Evolutionary conservation across 2,329 filamentous ascomycete genomes (phyloP), one percentile per base, ranked within the genome.

Genomic region (Juglanconis oblonga): DNA sequence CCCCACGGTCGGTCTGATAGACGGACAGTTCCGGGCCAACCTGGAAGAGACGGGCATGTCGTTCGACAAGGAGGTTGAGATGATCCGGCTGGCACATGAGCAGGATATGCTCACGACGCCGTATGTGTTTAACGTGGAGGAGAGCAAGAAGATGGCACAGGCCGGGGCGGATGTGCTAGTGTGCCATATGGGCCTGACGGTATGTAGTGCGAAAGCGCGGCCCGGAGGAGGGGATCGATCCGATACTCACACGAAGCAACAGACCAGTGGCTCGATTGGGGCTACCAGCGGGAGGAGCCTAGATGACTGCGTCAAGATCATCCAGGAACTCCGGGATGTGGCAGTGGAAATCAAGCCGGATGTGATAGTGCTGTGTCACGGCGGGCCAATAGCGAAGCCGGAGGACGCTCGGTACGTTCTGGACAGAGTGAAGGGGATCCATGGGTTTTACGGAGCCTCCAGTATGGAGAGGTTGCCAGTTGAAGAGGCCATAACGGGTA

Each of bases 31-130:
- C 69, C 80, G 88, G 11, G 78, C 79, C 29, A 87, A 87, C 64
- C 77, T 91, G 1, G 88, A 91, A 68, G 87, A 90, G 70, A 90
- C 87, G 1, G 87, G 84, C 8, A 91, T 91, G 87, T 83, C 84
- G 1, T 91, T 86, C 67, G 81, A 80, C 14, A 73, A 79, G 7
- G 88, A 91, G 68, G 87, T 91, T 2, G 85, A 87, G 54, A 84
- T 90, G 79, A 80, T 91, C 50, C 76, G 77, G 9, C 67, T 77
- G n/a, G 88, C 88, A 1, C 81, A 79, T 49, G 73, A 79, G 47
- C 73, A 87, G 72, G 86, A 81, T 33, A 73, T 90, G 17, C 72
- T 91, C 14, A 91, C 88, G 0, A 87, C 87, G 6, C 87, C 88
- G 0, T 91, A 91, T 65, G 87, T 88, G 1, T 91, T 90, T 73